Conservation (phyloP, 768 basidiomycete genomes). For the Boletus rex-veris region DNA sequence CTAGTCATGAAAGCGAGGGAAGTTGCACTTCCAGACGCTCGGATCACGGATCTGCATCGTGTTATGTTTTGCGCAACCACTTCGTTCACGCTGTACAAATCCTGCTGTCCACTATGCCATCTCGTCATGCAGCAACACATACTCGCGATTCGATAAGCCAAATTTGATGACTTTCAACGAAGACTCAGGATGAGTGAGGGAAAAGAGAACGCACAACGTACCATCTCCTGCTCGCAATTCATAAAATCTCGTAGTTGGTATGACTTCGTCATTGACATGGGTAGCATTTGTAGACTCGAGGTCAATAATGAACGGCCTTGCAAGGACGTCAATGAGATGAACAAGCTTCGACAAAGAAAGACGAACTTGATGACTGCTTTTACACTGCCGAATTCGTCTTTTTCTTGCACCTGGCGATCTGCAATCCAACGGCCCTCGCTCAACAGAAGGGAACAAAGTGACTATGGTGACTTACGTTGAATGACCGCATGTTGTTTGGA, state of each 20-base stretch:
- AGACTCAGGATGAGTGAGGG: slow-evolving; percentile 7
- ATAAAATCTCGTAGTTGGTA: slow-evolving; percentile 85
- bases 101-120: slow-evolving; percentile 36
- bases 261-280: slow-evolving; percentile 78
- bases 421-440: slow-evolving; percentile 4
- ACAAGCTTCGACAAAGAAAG: neutral
- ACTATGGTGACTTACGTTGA: slow-evolving; percentile 58
- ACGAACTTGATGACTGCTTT: slow-evolving; percentile 84
- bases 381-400: slow-evolving; percentile 79
- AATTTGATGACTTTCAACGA: slow-evolving; percentile 71
- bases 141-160: slow-evolving; percentile 76
- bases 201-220: slow-evolving; percentile 34
- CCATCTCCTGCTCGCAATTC: slow-evolving; percentile 79
- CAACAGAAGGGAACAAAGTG: neutral
- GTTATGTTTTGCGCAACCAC: neutral
- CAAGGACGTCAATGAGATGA: slow-evolving; percentile 3
- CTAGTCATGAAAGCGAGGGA: neutral
- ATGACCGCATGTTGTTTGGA: slow-evolving; percentile 98
- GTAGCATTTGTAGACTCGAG: slow-evolving; percentile 98
- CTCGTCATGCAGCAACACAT: slow-evolving; percentile 82
- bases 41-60: neutral
- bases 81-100: neutral
- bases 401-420: slow-evolving; percentile 83
- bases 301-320: slow-evolving; percentile 94
- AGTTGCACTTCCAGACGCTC: neutral